Conservation (phyloP, 257 asterid genomes). For the Nicotiana paniculata region DNA sequence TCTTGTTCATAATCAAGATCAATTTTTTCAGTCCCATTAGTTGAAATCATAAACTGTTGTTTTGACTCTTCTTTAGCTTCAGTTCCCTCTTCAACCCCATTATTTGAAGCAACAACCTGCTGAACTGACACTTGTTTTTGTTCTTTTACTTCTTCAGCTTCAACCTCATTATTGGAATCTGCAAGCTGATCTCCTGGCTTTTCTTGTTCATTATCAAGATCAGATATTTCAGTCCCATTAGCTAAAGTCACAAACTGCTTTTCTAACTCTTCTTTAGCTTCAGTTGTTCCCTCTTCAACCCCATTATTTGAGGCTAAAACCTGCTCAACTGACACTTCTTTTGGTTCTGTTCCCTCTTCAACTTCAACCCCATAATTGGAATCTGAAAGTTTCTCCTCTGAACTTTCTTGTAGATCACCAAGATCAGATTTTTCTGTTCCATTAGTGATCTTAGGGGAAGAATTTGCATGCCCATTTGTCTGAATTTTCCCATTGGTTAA, state of each 20-base stretch:
- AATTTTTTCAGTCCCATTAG: not conserved
- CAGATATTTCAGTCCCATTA: not conserved
- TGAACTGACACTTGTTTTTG: not conserved
- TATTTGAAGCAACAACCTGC: not conserved
- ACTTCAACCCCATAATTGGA: constrained; percentile 1
- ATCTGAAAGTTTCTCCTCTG: constrained; percentile 10
- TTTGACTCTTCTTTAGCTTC: not conserved
- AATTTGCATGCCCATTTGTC: constrained; percentile 22
- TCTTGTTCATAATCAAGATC: not conserved
- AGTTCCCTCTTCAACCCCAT: not conserved
- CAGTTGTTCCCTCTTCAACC: not conserved
- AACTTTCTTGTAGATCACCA: constrained; percentile 19
- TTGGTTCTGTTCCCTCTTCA: not conserved
- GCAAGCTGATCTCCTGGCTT: not conserved
- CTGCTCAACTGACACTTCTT: not conserved
- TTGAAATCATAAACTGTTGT: not conserved
- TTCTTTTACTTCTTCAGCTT: not conserved
- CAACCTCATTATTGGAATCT: not conserved
- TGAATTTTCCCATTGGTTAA: constrained; percentile 11
- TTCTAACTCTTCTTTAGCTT: not conserved
- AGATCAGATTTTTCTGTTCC: constrained; percentile 21
- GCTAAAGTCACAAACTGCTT: not conserved
- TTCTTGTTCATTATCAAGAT: not conserved
- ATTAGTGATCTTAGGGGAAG: constrained; percentile 10
- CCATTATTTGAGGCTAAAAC: not conserved